A percentile compares a stretch with the other conserved stretches of the same genome.
Evolutionary conservation across 2,329 filamentous ascomycete species (phyloP).

Genomic region (Arthrinium phaeospermum): DNA sequence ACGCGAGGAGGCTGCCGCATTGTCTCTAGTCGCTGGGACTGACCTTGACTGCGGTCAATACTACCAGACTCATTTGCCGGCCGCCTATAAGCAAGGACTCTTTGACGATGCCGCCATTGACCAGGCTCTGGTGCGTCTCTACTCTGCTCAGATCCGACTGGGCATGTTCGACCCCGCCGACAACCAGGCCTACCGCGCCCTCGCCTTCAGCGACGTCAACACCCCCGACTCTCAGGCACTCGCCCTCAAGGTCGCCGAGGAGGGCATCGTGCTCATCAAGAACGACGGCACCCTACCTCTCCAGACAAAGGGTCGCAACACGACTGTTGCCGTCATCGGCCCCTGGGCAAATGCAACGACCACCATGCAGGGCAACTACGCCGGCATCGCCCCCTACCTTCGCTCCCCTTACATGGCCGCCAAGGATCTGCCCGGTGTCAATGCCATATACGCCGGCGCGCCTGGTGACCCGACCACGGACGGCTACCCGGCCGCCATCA

Average conservation of each 20-base stretch:
- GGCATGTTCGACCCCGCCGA: slow-evolving; percentile 40
- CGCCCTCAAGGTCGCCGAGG: slow-evolving; percentile 32
- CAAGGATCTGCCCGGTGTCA: slow-evolving; percentile 49
- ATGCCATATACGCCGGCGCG: slow-evolving; percentile 49
- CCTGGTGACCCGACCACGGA: slow-evolving; percentile 35
- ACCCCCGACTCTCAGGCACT: slow-evolving; percentile 32
- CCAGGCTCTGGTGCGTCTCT: slow-evolving; percentile 34
- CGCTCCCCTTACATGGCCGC: slow-evolving; percentile 60
- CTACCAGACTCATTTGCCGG: slow-evolving; percentile 35
- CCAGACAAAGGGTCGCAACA: slow-evolving; percentile 26
- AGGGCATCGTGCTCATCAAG: slow-evolving; percentile 36
- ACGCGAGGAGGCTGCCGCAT: slow-evolving; percentile 39
- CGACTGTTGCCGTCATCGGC: slow-evolving; percentile 32
- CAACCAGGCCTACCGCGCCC: slow-evolving; percentile 31
- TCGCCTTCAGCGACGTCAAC: slow-evolving; percentile 31
- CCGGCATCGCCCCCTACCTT: slow-evolving; percentile 60
- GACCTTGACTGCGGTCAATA: slow-evolving; percentile 41
- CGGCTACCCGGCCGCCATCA: slow-evolving; percentile 42
- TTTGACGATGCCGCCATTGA: slow-evolving; percentile 37
- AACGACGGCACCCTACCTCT: slow-evolving; percentile 34
- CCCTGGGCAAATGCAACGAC: slow-evolving; percentile 35
- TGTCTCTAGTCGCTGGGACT: slow-evolving; percentile 42
- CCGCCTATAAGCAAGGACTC: slow-evolving; percentile 37
- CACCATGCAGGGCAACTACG: slow-evolving; percentile 44
- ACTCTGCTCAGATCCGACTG: slow-evolving; percentile 38